A percentile compares a stretch with the other conserved stretches of the same genome.
Evolutionary conservation across 495 filamentous ascomycete species (phyloP).

Genomic region (Trichoderma virens): DNA sequence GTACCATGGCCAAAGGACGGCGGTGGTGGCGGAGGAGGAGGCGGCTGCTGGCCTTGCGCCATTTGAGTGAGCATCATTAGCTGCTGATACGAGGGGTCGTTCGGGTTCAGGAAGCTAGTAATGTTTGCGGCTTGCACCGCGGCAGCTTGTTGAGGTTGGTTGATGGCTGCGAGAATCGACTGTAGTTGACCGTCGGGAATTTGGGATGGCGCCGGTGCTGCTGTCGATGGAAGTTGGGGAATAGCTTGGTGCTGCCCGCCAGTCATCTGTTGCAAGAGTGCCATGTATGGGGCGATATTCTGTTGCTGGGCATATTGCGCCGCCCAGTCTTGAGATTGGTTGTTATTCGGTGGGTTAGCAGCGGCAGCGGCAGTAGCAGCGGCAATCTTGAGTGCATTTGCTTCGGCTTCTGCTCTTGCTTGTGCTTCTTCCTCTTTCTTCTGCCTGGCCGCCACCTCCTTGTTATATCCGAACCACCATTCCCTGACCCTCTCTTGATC

Average conservation of each 20-base stretch:
- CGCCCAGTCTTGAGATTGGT: constrained; percentile 5
- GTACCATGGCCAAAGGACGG: background rate
- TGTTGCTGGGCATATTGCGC: constrained; percentile 13
- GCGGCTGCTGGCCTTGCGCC: constrained; percentile 9
- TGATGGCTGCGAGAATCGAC: constrained; percentile 8
- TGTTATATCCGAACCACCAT: constrained; percentile 26
- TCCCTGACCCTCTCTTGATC: constrained; percentile 18
- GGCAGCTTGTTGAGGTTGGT: constrained; percentile 10
- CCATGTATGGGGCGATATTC: constrained; percentile 14
- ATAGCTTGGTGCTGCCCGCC: constrained; percentile 7
- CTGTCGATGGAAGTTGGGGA: constrained; percentile 1
- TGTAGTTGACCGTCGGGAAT: constrained; percentile 5
- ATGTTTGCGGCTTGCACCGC: background rate
- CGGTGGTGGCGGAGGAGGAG: background rate
- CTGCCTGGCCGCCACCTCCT: constrained; percentile 21
- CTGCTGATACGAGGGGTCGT: constrained; percentile 10
- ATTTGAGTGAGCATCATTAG: constrained; percentile 8
- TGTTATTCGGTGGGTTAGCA: background rate
- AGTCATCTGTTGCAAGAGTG: constrained; percentile 13
- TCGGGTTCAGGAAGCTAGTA: constrained; percentile 7
- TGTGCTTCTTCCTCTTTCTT: constrained; percentile 13
- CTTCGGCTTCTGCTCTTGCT: constrained; percentile 11
- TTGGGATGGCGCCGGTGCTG: background rate
- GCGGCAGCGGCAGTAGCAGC: constrained; percentile 5
- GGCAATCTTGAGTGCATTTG: constrained; percentile 6